These are phyloP conservation scores for Fusarium duplospermum DNA, from an alignment of 2,329 filamentous ascomycete species.

Conservation along the genomic window DNA sequence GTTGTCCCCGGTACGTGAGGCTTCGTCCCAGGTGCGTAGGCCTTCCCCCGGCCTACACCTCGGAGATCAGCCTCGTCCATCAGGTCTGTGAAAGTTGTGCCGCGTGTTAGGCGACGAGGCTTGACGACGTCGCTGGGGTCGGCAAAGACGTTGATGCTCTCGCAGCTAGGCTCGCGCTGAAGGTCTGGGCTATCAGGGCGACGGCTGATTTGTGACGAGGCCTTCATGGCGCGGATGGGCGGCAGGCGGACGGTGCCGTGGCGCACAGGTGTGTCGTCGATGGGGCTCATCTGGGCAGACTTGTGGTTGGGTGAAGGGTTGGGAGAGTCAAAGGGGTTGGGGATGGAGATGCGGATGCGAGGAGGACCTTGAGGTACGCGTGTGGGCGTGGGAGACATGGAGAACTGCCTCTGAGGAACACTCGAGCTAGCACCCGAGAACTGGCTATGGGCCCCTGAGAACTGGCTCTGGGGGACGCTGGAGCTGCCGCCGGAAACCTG, in stretches of 20 bases:
- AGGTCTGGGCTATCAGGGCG: conserved; percentile 48
- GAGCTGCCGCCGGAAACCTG: background rate
- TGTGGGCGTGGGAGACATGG: background rate
- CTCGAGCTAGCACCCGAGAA: background rate
- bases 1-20: conserved; percentile 56
- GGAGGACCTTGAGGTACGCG: conserved; percentile 10
- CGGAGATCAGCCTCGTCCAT: conserved; percentile 61
- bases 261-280: conserved; percentile 41
- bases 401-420: background rate
- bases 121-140: conserved; percentile 57
- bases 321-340: conserved; percentile 52
- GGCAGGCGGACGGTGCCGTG: conserved; percentile 46
- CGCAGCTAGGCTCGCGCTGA: conserved; percentile 57
- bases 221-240: conserved; percentile 56
- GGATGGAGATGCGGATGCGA: conserved; percentile 48
- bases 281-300: conserved; percentile 39
- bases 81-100: conserved; percentile 65
- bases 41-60: conserved; percentile 53
- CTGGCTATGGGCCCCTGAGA: conserved; percentile 17
- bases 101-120: conserved; percentile 44
- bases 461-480: background rate
- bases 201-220: conserved; percentile 40
- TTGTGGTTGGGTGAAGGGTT: conserved; percentile 39
- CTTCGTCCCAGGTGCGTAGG: background rate
- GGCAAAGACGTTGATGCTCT: conserved; percentile 66